Evolutionary conservation across 352 stramenopile genomes (phyloP), one percentile per base, ranked within the genome.

Genomic region (Phytophthora sp.): DNA sequence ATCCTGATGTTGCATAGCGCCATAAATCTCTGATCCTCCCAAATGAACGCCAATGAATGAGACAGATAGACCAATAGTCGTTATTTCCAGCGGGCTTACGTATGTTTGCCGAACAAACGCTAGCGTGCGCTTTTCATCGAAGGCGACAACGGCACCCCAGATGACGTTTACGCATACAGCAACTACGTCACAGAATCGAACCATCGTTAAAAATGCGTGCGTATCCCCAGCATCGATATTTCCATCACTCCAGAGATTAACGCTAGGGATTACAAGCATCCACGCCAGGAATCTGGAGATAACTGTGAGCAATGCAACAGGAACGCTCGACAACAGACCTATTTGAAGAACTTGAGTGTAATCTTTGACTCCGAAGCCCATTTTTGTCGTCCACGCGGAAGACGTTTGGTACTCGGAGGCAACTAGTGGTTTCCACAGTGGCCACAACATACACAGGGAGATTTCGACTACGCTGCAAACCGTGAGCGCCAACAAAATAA

Each of bases 241-340:
- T 9, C 61, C 57, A 35, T 77, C 70, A n/a, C 63, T 45, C 49
- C 70, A 74, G 26, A 79, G 55, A 3, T 69, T 58, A n/a, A 57
- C 53, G 8, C 64, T 67, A 8, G 79, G 81, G 16, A 85, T 30
- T n/a, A 90, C 42, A n/a, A 84, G 39, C 18, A 69, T 71, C 79
- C 81, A 90, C 4, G 79, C 77, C 5, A 90, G 26, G 15, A 85
- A n/a, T 21, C 74, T 65, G 6, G 79, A 75, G 16, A 80, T 18
- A 16, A 73, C 7, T n/a, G 72, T 79, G 12, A 90, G 58, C 9
- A 69, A 16, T 12, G 64, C 56, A 29, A 86, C 57, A 1, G 66
- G 66, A 8, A 67, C 65, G 33, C 79, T 88, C 15, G 77, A 70
- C 12, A 78, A 59, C n/a, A 85, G 66, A 30, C 68, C 66, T 38